A percentile compares a stretch with the other conserved stretches of the same genome.
Evolutionary conservation across 306 rosid species (phyloP).

Genomic region (Quercus rubra): DNA sequence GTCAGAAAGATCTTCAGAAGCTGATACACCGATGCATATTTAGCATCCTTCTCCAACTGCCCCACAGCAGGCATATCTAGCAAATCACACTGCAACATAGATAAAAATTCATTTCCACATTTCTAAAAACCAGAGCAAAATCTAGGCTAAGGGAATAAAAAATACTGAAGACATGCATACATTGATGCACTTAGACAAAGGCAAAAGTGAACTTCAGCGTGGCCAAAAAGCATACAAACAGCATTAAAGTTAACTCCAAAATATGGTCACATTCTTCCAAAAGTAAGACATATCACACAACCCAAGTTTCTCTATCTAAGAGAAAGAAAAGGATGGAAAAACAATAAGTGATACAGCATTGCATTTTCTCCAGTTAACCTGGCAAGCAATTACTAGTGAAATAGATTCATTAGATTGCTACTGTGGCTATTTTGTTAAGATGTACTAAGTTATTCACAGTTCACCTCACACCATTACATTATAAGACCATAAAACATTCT

Average conservation of each 20-base stretch:
- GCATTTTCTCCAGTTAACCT: too few species aligned
- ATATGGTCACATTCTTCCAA: background rate
- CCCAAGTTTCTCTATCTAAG: background rate
- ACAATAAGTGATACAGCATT: background rate
- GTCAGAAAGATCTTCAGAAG: constrained; percentile 80
- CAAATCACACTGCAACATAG: constrained; percentile 75
- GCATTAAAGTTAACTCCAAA: background rate
- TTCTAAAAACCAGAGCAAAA: background rate
- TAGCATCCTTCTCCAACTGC: constrained; percentile 89
- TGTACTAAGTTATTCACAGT: background rate
- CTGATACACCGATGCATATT: constrained; percentile 67
- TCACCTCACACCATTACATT: background rate
- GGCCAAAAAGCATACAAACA: background rate
- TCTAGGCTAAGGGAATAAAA: background rate
- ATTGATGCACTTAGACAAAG: background rate
- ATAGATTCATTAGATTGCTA: background rate
- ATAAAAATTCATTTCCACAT: constrained; percentile 11
- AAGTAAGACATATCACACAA: background rate
- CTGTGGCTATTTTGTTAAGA: background rate
- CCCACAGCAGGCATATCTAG: constrained; percentile 74
- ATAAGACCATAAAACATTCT: constrained; percentile 6
- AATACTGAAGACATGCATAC: background rate
- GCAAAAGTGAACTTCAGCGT: background rate
- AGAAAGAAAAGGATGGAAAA: background rate
- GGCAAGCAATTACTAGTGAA: too few species aligned